These are phyloP conservation scores for Achaetomiella virescens DNA, from an alignment of 495 filamentous ascomycete genomes.

Conservation along the genomic window DNA sequence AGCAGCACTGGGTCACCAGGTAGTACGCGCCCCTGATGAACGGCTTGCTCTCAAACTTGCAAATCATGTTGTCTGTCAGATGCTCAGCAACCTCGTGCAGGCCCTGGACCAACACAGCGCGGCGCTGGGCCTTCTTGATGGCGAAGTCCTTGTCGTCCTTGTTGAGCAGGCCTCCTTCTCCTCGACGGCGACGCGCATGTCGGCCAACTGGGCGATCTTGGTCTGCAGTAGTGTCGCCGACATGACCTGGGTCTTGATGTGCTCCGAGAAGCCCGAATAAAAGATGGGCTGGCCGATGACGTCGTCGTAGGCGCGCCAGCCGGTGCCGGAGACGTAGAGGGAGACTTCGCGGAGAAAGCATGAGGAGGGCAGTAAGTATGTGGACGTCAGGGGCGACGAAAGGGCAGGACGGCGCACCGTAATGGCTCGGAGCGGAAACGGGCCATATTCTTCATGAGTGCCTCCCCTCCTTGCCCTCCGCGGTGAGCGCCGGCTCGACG, in stretches of 20 bases:
- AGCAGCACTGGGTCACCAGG: constrained; percentile 79
- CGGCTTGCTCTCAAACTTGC: constrained; percentile 92
- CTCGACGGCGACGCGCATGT: constrained; percentile 64
- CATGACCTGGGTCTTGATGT: constrained; percentile 74
- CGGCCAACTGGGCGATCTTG: constrained; percentile 71
- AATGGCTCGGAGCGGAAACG: constrained; percentile 60
- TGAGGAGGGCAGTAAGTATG: constrained; percentile 36
- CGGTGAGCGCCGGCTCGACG: constrained; percentile 40
- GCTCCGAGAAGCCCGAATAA: constrained; percentile 84
- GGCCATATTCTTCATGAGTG: constrained; percentile 74
- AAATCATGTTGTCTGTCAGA: constrained; percentile 92
- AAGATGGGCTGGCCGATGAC: constrained; percentile 88
- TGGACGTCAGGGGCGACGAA: neutral
- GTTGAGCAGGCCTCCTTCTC: constrained; percentile 62
- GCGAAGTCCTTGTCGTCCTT: constrained; percentile 47
- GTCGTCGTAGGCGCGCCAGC: constrained; percentile 90
- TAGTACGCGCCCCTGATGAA: constrained; percentile 94
- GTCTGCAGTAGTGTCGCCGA: constrained; percentile 64
- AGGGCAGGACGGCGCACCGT: constrained; percentile 35
- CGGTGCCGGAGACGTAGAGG: constrained; percentile 80
- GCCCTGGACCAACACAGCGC: constrained; percentile 48
- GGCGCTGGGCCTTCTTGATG: constrained; percentile 55
- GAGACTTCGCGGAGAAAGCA: constrained; percentile 90
- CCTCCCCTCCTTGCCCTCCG: constrained; percentile 56
- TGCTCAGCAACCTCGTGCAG: constrained; percentile 70